Percentiles rank a stretch among this genome's conserved stretches.
phyloP scores from a whole-genome alignment of 352 stramenopile genomes.

The Globisporangium okanoganense region DNA sequence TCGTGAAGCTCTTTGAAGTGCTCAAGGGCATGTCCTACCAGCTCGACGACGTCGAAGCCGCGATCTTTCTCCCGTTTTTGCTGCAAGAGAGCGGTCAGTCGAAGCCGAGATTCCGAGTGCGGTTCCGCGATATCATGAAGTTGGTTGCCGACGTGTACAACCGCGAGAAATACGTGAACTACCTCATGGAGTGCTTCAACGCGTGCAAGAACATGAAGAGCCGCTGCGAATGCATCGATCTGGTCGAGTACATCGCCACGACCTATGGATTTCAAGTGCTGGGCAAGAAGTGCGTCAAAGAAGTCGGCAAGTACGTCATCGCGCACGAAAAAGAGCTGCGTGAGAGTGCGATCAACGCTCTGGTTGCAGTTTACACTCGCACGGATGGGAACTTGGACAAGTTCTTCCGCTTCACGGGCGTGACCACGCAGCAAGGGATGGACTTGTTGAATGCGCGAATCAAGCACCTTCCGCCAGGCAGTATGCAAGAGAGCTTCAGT shows the following conservation, averaged over 20 bases:
- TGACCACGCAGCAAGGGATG: constrained; percentile 77
- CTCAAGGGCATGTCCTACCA: constrained; percentile 61
- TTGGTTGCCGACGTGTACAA: constrained; percentile 77
- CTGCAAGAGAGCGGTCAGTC: constrained; percentile 83
- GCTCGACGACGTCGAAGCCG: constrained; percentile 79
- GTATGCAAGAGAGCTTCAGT: constrained; percentile 20
- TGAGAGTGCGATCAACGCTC: constrained; percentile 64
- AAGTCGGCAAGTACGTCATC: constrained; percentile 74
- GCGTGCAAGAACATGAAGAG: constrained; percentile 86
- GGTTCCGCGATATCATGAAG: constrained; percentile 84
- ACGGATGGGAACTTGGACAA: constrained; percentile 69
- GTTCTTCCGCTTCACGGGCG: constrained; percentile 71
- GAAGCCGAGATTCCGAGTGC: constrained; percentile 77
- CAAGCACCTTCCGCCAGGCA: constrained; percentile 62
- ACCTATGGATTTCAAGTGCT: constrained; percentile 55
- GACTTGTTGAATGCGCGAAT: constrained; percentile 72
- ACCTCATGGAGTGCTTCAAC: constrained; percentile 80
- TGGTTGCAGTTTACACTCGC: constrained; percentile 68
- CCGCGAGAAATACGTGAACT: constrained; percentile 69
- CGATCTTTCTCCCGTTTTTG: constrained; percentile 77
- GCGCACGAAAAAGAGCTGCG: constrained; percentile 83
- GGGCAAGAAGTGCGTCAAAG: constrained; percentile 73
- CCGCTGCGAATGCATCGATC: constrained; percentile 78
- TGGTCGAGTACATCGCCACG: constrained; percentile 75
- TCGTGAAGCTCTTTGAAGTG: constrained; percentile 81